Base-by-base conservation (phyloP, 164 flowering plant species). In the Umbilicus rupestris region DNA sequence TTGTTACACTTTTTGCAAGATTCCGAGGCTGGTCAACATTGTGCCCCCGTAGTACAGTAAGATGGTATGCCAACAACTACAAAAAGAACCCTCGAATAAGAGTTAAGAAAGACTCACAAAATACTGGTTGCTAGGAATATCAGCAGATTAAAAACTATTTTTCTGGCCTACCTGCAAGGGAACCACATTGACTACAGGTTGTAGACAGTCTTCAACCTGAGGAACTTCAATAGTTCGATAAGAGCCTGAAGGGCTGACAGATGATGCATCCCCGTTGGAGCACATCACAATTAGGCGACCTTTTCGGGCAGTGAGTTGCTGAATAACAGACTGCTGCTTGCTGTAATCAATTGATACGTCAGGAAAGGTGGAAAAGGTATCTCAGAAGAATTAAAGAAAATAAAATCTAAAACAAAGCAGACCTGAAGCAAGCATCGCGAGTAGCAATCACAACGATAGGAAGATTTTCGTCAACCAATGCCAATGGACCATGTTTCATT, bases 401-500 rank as follows among this genome's bases (percentile, higher is more conserved):
- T 62, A 24, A 0, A 14, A 1, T 30, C 64, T n/a, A 7, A 39
- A 71, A 41, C 5, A n/a, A 19, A 62, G 63, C 75, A 62, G 29
- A 94, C 99, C 92, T 91, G 87, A 95, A 92, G 81, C 96, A 89
- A 68, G 83, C 75, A 79, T 94, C 99, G 71, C 78, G 95, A 4
- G 96, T 94, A 39, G 99, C 97, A 72, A 94, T 88, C 35, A 94
- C 97, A 73, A 91, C 76, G 33, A 91, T 89, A 1, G 99, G 96
- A 30, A 94, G 94, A 73, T 78, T 89, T 74, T 94, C 97, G 75
- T 94, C 99, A 49, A 94, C 97, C 52, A 94, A 73, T 62, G 99
- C 99, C 74, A 94, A 73, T n/a, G 99, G 97, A 55, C 99, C 99
- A 72, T 94, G 99, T 65, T 94, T 94, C 99, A 94, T 94, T 82